Conservation (phyloP, 129 eudicot species). For the Flaveria brownii region DNA sequence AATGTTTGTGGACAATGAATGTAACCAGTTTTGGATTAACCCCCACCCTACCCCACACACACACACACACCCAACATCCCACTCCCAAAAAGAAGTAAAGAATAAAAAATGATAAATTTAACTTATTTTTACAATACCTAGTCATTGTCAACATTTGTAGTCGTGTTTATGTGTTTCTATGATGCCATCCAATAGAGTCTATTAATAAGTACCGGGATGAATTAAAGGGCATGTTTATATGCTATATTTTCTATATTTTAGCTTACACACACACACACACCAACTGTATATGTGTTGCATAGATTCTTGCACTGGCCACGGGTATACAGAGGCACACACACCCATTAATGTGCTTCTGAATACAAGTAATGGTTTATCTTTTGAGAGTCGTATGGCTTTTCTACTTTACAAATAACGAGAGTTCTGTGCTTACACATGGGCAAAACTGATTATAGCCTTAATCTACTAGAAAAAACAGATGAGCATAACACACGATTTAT, state of each 20-base stretch:
- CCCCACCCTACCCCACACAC: too few relatives aligned
- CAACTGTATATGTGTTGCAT: neutral
- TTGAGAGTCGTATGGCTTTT: neutral
- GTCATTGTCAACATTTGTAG: neutral
- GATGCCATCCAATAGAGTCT: neutral
- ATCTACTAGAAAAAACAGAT: neutral
- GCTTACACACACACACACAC: neutral
- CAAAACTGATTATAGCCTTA: neutral
- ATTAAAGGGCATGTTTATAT: neutral
- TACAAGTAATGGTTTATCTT: neutral
- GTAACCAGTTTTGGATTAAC: neutral
- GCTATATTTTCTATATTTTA: too few relatives aligned
- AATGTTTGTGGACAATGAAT: neutral
- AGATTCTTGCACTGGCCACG: neutral
- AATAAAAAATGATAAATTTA: neutral
- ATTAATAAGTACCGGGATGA: neutral
- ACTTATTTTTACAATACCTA: neutral
- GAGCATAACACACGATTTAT: neutral
- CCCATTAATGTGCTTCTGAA: neutral
- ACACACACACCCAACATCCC: too few relatives aligned
- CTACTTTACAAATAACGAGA: neutral
- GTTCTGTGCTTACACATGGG: neutral
- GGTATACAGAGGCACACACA: neutral
- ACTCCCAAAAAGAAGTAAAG: too few relatives aligned
- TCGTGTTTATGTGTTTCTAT: neutral